Evolutionary conservation across 305 asterid species (phyloP).

Genomic region (Rubia occidens): DNA sequence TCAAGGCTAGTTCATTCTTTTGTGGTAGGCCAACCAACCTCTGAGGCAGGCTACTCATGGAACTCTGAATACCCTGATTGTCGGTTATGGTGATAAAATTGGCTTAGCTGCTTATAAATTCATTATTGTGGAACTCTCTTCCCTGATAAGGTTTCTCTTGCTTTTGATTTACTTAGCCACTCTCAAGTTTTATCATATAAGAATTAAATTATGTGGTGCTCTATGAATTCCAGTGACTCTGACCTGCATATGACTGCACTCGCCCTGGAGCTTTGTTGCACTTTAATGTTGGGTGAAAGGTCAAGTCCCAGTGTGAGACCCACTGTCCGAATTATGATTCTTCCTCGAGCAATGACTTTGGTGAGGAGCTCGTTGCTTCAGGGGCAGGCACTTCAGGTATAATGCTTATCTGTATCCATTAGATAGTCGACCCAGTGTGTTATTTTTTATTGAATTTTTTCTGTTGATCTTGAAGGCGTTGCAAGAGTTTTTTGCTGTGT

Average conservation of each 20-base stretch:
- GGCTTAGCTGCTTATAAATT: constrained; percentile 88
- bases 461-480: constrained; percentile 57
- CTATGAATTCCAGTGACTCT: constrained; percentile 58
- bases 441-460: constrained; percentile 20
- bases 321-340: constrained; percentile 89
- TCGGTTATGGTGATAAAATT: constrained; percentile 89
- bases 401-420: constrained; percentile 10
- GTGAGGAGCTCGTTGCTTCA: constrained; percentile 89
- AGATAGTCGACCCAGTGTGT: constrained; percentile 11
- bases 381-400: constrained; percentile 99
- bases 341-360: constrained; percentile 84
- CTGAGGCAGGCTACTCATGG: constrained; percentile 94
- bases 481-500: constrained; percentile 73
- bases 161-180: constrained; percentile 8
- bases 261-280: constrained; percentile 88
- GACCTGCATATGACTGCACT: constrained; percentile 98
- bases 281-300: constrained; percentile 92
- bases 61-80: constrained; percentile 80
- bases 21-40: constrained; percentile 85
- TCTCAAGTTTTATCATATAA: not conserved
- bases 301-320: constrained; percentile 80
- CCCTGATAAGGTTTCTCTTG: constrained; percentile 69
- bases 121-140: constrained; percentile 85
- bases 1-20: constrained; percentile 19
- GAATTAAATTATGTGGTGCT: constrained; percentile 12